A percentile compares a stretch with the other conserved stretches of the same genome.
Conservation (phyloP, 2,329 filamentous ascomycete species). For the Penicillium vulpinum region DNA sequence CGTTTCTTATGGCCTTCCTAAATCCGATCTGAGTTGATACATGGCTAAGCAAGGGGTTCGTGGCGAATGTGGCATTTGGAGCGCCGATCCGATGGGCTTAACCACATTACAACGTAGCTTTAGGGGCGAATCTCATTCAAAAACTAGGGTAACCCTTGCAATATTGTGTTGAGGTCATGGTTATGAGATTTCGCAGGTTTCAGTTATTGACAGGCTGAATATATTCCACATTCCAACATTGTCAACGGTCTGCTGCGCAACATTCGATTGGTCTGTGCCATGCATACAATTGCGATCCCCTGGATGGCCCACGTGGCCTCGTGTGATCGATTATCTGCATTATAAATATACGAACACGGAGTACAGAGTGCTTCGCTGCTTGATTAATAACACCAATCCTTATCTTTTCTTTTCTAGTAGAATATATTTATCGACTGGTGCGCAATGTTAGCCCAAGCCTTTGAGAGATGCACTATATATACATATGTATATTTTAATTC, state of each 20-base stretch:
- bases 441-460: neutral
- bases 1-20: constrained; percentile 5
- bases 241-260: constrained; percentile 1
- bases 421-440: neutral
- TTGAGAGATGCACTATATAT: neutral
- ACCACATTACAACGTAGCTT: neutral
- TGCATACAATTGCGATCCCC: neutral
- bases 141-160: neutral
- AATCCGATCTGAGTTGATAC: constrained; percentile 7
- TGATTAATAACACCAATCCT: neutral
- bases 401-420: neutral
- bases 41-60: constrained; percentile 17
- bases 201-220: neutral
- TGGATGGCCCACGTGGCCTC: constrained; percentile 10
- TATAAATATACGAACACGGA: neutral
- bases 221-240: constrained; percentile 1
- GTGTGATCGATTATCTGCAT: constrained; percentile 5
- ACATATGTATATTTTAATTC: neutral
- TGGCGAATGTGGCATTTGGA: neutral
- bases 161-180: neutral
- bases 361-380: neutral
- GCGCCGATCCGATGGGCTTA: constrained; percentile 1
- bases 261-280: constrained; percentile 6
- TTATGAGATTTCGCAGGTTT: neutral
- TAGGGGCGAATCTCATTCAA: neutral